A percentile compares a stretch with the other conserved stretches of the same genome.
Conservation (phyloP, 768 basidiomycete species). For the Termitomyces heimii region DNA sequence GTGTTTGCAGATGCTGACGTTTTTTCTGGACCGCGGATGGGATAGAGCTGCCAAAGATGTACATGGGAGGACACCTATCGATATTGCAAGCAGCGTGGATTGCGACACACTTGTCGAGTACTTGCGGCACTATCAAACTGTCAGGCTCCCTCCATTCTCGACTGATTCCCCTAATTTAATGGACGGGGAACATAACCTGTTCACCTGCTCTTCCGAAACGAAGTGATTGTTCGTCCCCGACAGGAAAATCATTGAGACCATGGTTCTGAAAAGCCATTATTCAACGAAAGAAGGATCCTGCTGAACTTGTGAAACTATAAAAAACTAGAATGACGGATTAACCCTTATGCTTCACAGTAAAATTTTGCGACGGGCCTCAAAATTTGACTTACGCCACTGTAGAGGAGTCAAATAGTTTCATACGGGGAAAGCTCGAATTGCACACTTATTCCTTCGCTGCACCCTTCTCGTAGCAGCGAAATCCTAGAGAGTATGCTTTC, state of each 20-base stretch:
- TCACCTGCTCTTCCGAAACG: not conserved
- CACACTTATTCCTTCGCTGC: slow-evolving; percentile 24
- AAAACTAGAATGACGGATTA: no score
- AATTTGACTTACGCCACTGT: no score
- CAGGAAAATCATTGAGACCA: no score
- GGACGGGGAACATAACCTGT: not conserved
- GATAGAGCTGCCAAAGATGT: not conserved
- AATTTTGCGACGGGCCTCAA: no score
- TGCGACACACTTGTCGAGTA: not conserved
- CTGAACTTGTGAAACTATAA: not conserved
- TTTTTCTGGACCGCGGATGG: not conserved
- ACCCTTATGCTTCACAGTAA: no score
- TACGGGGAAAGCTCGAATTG: no score
- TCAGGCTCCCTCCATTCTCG: not conserved
- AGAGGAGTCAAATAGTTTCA: no score
- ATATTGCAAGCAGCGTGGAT: not conserved
- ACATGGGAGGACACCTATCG: not conserved
- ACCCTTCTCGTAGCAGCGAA: slow-evolving; percentile 20
- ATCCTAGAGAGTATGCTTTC: slow-evolving; percentile 25
- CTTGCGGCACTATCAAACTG: not conserved
- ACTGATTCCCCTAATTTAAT: not conserved
- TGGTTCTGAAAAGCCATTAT: no score
- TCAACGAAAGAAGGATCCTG: no score
- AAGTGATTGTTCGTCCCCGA: no score
- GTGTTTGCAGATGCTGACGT: not conserved